A percentile compares a stretch with the other conserved stretches of the same genome.
Evolutionary conservation across 2,329 filamentous ascomycete genomes (phyloP).

Genomic region (Curvularia eragrostidis): DNA sequence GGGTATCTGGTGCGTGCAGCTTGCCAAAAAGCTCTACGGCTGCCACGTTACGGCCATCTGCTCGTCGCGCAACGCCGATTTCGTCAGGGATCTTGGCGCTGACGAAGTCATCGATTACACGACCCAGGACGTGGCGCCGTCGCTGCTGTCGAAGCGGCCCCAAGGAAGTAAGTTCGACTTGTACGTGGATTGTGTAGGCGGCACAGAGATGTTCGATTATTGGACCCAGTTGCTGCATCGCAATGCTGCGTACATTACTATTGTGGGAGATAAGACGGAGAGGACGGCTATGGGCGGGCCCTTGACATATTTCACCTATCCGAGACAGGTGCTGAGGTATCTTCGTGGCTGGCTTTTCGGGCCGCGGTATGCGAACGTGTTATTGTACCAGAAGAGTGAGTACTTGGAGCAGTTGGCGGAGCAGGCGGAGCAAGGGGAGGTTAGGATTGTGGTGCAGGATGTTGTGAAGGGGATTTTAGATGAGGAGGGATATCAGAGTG

Average conservation of each 20-base stretch:
- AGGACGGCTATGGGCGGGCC: constrained; percentile 51
- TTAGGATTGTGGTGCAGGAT: constrained; percentile 37
- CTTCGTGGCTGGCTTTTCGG: constrained; percentile 35
- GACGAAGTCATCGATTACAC: constrained; percentile 54
- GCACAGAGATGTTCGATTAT: constrained; percentile 54
- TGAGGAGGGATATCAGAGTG: constrained; percentile 22
- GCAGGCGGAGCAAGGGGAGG: constrained; percentile 32
- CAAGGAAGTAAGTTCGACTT: constrained; percentile 50
- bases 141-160: constrained; percentile 43
- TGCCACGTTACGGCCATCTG: constrained; percentile 59
- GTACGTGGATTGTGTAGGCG: constrained; percentile 60
- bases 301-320: constrained; percentile 42
- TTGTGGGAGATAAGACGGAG: constrained; percentile 47
- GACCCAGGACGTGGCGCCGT: constrained; percentile 39
- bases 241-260: constrained; percentile 52
- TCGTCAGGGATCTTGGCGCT: constrained; percentile 58
- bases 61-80: constrained; percentile 55
- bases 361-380: constrained; percentile 40
- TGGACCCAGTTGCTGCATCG: constrained; percentile 43
- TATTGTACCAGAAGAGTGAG: constrained; percentile 32
- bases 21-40: constrained; percentile 46
- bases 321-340: constrained; percentile 33
- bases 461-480: constrained; percentile 36
- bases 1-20: constrained; percentile 47
- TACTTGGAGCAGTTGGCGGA: constrained; percentile 31